Evolutionary conservation across 2,329 filamentous ascomycete genomes (phyloP).

Genomic region (Juglanconis sp.): DNA sequence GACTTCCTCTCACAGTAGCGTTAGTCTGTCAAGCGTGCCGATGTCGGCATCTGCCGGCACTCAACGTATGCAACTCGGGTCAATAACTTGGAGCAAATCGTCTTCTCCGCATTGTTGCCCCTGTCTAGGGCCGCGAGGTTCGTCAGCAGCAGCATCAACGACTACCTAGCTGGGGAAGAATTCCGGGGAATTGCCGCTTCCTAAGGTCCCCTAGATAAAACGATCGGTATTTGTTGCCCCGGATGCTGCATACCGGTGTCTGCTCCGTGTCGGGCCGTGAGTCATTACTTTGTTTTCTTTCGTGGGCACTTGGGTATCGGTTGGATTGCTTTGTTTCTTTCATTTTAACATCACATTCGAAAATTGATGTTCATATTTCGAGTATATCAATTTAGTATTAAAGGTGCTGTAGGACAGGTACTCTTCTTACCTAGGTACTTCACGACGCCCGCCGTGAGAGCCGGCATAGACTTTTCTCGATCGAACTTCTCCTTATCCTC

Average conservation of each 20-base stretch:
- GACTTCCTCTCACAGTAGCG: background rate
- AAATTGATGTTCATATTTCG: too few species aligned
- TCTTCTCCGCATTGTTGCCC: background rate
- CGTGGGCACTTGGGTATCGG: background rate
- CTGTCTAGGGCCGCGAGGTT: background rate
- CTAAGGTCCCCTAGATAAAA: background rate
- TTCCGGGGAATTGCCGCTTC: background rate
- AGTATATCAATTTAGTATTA: too few species aligned
- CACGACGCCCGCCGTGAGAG: too few species aligned
- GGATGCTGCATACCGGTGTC: background rate
- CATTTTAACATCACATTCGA: too few species aligned
- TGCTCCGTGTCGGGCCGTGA: background rate
- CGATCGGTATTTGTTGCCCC: background rate
- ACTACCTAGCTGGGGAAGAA: too few species aligned
- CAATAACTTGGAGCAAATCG: background rate
- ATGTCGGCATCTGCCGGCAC: slow-evolving; percentile 7
- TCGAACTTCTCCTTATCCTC: background rate
- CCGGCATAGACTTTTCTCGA: background rate
- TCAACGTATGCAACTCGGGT: background rate
- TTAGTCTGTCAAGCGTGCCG: background rate
- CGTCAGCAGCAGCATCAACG: background rate
- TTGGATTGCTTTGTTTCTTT: background rate
- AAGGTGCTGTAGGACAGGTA: too few species aligned
- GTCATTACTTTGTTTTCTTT: background rate
- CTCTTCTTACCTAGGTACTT: too few species aligned